A percentile compares a stretch with the other conserved stretches of the same genome.
Conservation (phyloP, 2,329 filamentous ascomycete species). For the Cercospora sp. region DNA sequence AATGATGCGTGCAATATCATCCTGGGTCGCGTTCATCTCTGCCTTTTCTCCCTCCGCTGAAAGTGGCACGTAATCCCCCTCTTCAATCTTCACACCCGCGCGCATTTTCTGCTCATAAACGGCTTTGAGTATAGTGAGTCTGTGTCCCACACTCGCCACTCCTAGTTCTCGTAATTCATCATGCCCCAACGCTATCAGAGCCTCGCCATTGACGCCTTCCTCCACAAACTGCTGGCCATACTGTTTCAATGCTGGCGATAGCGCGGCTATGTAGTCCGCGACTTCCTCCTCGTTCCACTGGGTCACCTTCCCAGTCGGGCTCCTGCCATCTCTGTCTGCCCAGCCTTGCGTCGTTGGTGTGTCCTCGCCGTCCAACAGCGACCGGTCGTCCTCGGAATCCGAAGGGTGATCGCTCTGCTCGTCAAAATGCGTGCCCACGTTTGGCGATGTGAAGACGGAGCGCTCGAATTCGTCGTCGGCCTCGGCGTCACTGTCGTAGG, state of each 20-base stretch:
- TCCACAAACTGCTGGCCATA: slow-evolving; percentile 57
- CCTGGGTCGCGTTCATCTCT: slow-evolving; percentile 83
- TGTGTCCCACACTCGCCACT: slow-evolving; percentile 87
- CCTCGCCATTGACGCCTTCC: slow-evolving; percentile 92
- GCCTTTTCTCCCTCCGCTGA: slow-evolving; percentile 86
- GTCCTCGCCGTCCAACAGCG: slow-evolving; percentile 57
- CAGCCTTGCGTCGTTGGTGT: slow-evolving; percentile 66
- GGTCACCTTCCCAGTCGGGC: slow-evolving; percentile 73
- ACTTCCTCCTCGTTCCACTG: slow-evolving; percentile 86
- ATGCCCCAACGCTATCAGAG: slow-evolving; percentile 81
- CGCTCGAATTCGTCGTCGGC: slow-evolving; percentile 83
- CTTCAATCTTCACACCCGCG: slow-evolving; percentile 86
- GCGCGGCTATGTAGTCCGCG: slow-evolving; percentile 73
- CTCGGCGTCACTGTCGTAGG: slow-evolving; percentile 75
- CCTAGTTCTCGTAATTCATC: slow-evolving; percentile 96
- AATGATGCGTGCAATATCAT: slow-evolving; percentile 88
- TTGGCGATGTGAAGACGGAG: slow-evolving; percentile 65
- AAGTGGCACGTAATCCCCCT: slow-evolving; percentile 88
- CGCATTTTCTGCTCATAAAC: slow-evolving; percentile 96
- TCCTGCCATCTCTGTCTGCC: slow-evolving; percentile 40
- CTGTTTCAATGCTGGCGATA: slow-evolving; percentile 36
- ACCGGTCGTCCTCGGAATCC: slow-evolving; percentile 41
- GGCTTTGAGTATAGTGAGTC: slow-evolving; percentile 89
- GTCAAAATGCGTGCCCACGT: slow-evolving; percentile 65
- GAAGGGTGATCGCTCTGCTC: slow-evolving; percentile 64